Conservation (phyloP, 129 eudicot genomes). For the Artemisia argyi region DNA sequence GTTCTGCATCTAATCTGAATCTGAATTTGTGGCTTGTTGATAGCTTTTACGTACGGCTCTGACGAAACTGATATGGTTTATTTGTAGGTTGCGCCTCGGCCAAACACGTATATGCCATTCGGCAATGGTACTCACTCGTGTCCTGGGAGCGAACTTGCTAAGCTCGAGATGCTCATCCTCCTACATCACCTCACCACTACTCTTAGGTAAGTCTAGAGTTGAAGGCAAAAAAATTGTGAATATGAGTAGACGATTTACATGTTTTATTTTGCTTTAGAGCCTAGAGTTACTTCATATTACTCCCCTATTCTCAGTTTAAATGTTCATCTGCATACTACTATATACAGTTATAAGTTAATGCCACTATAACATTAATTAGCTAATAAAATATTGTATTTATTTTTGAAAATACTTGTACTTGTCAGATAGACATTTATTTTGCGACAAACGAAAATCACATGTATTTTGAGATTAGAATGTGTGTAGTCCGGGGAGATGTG, state of each 20-base stretch:
- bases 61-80: background rate
- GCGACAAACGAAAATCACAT: no score
- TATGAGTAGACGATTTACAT: no score
- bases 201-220: conserved; percentile 39
- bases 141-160: conserved; percentile 89
- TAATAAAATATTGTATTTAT: no score
- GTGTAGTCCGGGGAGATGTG: background rate
- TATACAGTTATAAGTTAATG: no score
- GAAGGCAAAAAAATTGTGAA: no score
- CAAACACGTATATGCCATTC: conserved; percentile 89
- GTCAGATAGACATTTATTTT: background rate
- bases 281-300: no score
- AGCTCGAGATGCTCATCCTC: conserved; percentile 81
- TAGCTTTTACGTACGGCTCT: conserved; percentile 5
- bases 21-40: background rate
- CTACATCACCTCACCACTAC: conserved; percentile 79
- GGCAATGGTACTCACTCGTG: conserved; percentile 89
- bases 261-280: no score
- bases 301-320: no score
- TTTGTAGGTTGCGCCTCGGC: conserved; percentile 67
- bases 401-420: no score
- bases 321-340: no score
- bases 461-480: background rate
- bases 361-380: no score
- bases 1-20: background rate